These are phyloP conservation scores for Ceratonia siliqua DNA, from an alignment of 306 rosid species.

Conservation along the genomic window DNA sequence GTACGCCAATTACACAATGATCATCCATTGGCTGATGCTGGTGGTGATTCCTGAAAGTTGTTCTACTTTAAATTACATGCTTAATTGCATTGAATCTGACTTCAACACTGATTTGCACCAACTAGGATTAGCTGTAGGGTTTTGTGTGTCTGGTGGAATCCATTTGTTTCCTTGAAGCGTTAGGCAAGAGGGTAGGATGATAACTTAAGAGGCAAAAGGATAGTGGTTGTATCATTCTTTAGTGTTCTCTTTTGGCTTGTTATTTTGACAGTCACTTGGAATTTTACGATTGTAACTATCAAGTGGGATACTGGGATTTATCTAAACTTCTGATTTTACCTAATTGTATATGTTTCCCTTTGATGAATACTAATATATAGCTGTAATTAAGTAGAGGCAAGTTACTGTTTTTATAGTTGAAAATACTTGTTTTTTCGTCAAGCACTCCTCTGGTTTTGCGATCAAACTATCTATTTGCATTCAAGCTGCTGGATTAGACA, in stretches of 20 bases:
- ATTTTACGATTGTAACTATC: slow-evolving; percentile 37
- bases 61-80: slow-evolving; percentile 11
- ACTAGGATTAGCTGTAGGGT: slow-evolving; percentile 28
- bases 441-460: neutral
- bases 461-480: neutral
- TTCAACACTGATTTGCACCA: neutral
- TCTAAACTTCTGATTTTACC: slow-evolving; percentile 23
- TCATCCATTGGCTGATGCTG: slow-evolving; percentile 31
- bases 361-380: neutral
- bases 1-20: slow-evolving; percentile 52
- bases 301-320: slow-evolving; percentile 19
- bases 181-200: slow-evolving; percentile 25
- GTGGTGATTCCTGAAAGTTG: slow-evolving; percentile 40
- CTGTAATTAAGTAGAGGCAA: neutral
- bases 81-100: slow-evolving; percentile 15
- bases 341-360: slow-evolving; percentile 22
- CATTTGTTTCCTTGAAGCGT: slow-evolving; percentile 26
- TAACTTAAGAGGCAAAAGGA: slow-evolving; percentile 13
- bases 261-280: slow-evolving; percentile 6
- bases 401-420: slow-evolving; percentile 19
- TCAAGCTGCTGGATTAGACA: neutral
- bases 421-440: neutral
- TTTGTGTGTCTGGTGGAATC: slow-evolving; percentile 32
- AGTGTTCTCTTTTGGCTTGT: slow-evolving; percentile 29
- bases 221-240: slow-evolving; percentile 22